Conservation (phyloP, 164 flowering plant genomes). For the Chimonanthus salicifolius region DNA sequence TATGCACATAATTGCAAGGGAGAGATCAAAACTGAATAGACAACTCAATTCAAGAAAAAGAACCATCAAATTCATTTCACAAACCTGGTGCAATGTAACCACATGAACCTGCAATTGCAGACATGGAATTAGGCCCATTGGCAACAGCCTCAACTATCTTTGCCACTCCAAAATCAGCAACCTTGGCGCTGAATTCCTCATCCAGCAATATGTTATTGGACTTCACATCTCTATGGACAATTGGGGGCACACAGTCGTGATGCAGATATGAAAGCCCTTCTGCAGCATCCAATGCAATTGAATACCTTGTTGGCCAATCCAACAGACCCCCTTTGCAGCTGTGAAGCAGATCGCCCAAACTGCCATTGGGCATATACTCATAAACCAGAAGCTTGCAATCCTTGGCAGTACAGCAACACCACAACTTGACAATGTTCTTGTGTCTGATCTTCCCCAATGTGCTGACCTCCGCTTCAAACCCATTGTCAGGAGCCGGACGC, state of each 20-base stretch:
- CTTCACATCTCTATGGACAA: constrained; percentile 71
- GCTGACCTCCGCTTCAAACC: constrained; percentile 56
- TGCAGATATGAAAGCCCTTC: constrained; percentile 73
- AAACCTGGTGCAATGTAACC: constrained; percentile 87
- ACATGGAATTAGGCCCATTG: constrained; percentile 48
- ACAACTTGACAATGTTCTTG: constrained; percentile 62
- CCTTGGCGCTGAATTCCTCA: constrained; percentile 49
- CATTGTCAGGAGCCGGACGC: constrained; percentile 25
- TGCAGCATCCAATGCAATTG: constrained; percentile 58
- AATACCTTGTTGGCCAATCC: constrained; percentile 57
- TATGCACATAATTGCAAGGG: background rate
- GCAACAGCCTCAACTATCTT: constrained; percentile 30
- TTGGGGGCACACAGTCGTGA: constrained; percentile 68
- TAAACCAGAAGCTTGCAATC: constrained; percentile 62
- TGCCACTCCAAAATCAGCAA: constrained; percentile 78
- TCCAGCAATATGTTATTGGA: constrained; percentile 66
- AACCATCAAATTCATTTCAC: background rate
- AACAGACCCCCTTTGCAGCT: constrained; percentile 41
- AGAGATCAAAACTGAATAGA: background rate
- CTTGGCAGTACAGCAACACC: constrained; percentile 49
- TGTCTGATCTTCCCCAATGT: constrained; percentile 66
- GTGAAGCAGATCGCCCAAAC: constrained; percentile 67
- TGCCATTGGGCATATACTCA: constrained; percentile 74
- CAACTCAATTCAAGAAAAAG: background rate
- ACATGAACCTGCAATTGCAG: constrained; percentile 67